Conservation (phyloP, 169 alveolate genomes). For the Cryptosporidium viatorum region DNA sequence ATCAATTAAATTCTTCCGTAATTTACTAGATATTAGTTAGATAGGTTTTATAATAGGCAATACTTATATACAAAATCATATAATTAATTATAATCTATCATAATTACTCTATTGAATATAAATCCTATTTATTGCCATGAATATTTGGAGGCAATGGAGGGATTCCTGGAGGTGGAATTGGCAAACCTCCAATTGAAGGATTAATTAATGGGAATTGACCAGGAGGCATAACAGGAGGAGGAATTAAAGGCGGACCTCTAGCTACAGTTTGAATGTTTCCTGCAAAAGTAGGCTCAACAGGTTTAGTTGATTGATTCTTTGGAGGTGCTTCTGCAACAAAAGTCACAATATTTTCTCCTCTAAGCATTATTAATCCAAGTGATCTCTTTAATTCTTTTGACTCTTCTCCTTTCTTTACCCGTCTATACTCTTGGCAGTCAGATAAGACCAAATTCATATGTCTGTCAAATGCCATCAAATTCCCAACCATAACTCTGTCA, state of each 20-base stretch:
- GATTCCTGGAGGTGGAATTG: conserved; percentile 31
- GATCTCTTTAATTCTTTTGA: conserved; percentile 93
- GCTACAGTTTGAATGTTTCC: conserved; percentile 50
- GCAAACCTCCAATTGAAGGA: conserved; percentile 44
- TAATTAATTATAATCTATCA: conserved; percentile 1
- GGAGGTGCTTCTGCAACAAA: conserved; percentile 99
- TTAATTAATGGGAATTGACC: conserved; percentile 25
- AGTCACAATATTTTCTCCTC: conserved; percentile 98
- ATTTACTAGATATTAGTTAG: conserved; percentile 17
- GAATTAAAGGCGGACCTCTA: conserved; percentile 57
- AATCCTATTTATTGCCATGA: conserved; percentile 11
- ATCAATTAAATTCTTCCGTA: conserved; percentile 46
- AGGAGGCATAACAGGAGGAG: conserved; percentile 39
- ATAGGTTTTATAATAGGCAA: background rate
- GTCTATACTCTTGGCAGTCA: conserved; percentile 97
- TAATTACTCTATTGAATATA: background rate
- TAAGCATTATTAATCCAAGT: conserved; percentile 94
- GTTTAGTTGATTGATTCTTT: conserved; percentile 81
- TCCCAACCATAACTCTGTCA: conserved; percentile 94
- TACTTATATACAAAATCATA: background rate
- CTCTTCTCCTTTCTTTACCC: conserved; percentile 82
- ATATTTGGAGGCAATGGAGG: conserved; percentile 42
- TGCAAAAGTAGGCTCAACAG: conserved; percentile 23
- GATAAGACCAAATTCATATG: conserved; percentile 97
- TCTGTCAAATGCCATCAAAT: conserved; percentile 98